These are phyloP conservation scores for Penicillium alfredii DNA, from an alignment of 495 filamentous ascomycete species.

Conservation along the genomic window DNA sequence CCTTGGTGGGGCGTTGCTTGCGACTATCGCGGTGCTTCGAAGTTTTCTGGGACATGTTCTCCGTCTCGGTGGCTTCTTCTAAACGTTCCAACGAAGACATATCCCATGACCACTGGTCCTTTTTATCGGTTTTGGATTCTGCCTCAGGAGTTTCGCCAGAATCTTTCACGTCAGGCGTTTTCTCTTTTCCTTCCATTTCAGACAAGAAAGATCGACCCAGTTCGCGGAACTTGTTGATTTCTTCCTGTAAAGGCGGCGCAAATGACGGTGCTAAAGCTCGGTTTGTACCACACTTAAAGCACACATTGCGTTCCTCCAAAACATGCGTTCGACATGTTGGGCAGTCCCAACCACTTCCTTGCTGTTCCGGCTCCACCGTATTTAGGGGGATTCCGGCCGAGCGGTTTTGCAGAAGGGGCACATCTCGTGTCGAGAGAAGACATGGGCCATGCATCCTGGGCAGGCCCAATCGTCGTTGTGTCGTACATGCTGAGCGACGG, in stretches of 20 bases:
- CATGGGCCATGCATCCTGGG: constrained; percentile 21
- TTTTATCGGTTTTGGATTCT: constrained; percentile 5
- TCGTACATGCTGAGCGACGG: constrained; percentile 4
- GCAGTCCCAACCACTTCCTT: constrained; percentile 8
- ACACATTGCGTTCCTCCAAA: constrained; percentile 1
- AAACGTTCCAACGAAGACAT: constrained; percentile 25
- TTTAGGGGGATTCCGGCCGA: constrained; percentile 16
- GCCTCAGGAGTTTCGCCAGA: neutral
- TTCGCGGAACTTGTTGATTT: constrained; percentile 18
- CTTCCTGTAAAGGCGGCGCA: too few relatives aligned
- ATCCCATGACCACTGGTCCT: constrained; percentile 34
- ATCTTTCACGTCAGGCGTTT: neutral
- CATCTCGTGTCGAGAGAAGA: constrained; percentile 15
- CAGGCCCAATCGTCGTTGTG: constrained; percentile 29
- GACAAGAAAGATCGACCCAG: constrained; percentile 13
- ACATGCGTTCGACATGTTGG: constrained; percentile 1
- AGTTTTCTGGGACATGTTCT: constrained; percentile 11
- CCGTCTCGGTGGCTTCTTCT: constrained; percentile 13
- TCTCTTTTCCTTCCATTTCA: constrained; percentile 4
- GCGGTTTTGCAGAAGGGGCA: constrained; percentile 30
- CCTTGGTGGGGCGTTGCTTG: constrained; percentile 17
- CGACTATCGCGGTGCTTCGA: constrained; percentile 24
- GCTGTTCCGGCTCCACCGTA: neutral
- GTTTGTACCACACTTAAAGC: constrained; percentile 3
- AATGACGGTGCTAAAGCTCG: too few relatives aligned